These are phyloP conservation scores for Sphagnurus paluster DNA, from an alignment of 1,284 basidiomycete genomes.

Conservation along the genomic window DNA sequence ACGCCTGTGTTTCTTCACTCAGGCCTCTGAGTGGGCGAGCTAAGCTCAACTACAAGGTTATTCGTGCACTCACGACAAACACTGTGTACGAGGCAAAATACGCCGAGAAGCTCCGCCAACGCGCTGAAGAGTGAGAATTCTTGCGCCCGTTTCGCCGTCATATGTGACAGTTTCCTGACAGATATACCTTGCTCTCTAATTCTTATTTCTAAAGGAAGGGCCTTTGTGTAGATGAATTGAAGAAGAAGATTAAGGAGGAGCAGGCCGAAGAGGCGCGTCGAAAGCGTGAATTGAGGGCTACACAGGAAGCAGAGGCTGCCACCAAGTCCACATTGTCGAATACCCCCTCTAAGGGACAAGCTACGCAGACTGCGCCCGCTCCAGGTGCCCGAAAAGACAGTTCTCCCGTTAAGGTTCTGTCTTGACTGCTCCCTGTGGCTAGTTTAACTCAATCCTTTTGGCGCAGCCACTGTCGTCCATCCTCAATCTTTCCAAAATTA, in stretches of 20 bases:
- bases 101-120: constrained; percentile 33
- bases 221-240: constrained; percentile 40
- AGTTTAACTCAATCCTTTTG: constrained; percentile 1
- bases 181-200: constrained; percentile 7
- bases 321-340: constrained; percentile 7
- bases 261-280: constrained; percentile 32
- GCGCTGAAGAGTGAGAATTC: constrained; percentile 35
- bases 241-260: constrained; percentile 34
- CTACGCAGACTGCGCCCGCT: constrained; percentile 16
- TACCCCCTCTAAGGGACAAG: constrained; percentile 3
- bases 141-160: constrained; percentile 6
- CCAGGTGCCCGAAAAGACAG: constrained; percentile 54
- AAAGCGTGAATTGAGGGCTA: constrained; percentile 18
- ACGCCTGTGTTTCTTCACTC: constrained; percentile 1
- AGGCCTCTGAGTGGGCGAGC: background rate
- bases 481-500: constrained; percentile 73
- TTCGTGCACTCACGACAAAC: constrained; percentile 12
- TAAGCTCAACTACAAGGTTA: background rate
- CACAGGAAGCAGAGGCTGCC: constrained; percentile 10
- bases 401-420: constrained; percentile 64
- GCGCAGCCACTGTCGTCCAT: constrained; percentile 79
- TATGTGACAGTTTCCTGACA: constrained; percentile 17
- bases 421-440: constrained; percentile 1
- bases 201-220: constrained; percentile 38
- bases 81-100: constrained; percentile 32